Conservation (phyloP, 345 rosid genomes). For the Fremontodendron californicum region DNA sequence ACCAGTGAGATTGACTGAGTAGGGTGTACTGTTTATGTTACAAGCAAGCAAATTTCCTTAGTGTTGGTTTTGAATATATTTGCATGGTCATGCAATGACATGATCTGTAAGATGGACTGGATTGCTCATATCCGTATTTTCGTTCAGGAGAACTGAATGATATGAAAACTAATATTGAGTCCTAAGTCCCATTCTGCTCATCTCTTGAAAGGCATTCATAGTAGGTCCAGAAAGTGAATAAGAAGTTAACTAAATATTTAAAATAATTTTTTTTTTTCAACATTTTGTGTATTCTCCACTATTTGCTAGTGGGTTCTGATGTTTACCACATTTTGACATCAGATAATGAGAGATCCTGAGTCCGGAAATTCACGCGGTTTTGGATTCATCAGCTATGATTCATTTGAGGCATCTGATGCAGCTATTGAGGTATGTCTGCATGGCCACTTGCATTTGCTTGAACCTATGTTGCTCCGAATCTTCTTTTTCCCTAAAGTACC, state of each 20-base stretch:
- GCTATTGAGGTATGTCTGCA: slow-evolving; percentile 75
- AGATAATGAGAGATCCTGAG: slow-evolving; percentile 99
- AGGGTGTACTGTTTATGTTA: not conserved
- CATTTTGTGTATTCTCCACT: not conserved
- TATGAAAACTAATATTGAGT: not conserved
- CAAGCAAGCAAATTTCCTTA: slow-evolving; percentile 42
- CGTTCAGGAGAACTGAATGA: not conserved
- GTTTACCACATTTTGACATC: slow-evolving; percentile 9
- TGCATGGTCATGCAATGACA: not conserved
- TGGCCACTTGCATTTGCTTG: not conserved
- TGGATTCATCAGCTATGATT: slow-evolving; percentile 97
- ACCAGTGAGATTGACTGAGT: no score
- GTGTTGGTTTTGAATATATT: not conserved
- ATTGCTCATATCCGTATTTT: not conserved
- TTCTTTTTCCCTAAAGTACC: no score
- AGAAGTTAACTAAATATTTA: not conserved
- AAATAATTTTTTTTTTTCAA: not conserved
- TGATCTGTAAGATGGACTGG: not conserved
- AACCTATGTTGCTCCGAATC: no score
- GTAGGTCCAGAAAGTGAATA: not conserved
- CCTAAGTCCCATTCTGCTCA: slow-evolving; percentile 18
- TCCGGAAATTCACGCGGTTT: slow-evolving; percentile 97
- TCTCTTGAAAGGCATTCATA: not conserved
- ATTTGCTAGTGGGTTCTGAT: slow-evolving; percentile 16
- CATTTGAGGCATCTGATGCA: slow-evolving; percentile 98